Percentiles rank a stretch among this genome's conserved stretches.
These are phyloP conservation scores for Vairimorpha ceranae DNA, from an alignment of 371 early-diverging fungal genomes.

Conservation along the genomic window DNA sequence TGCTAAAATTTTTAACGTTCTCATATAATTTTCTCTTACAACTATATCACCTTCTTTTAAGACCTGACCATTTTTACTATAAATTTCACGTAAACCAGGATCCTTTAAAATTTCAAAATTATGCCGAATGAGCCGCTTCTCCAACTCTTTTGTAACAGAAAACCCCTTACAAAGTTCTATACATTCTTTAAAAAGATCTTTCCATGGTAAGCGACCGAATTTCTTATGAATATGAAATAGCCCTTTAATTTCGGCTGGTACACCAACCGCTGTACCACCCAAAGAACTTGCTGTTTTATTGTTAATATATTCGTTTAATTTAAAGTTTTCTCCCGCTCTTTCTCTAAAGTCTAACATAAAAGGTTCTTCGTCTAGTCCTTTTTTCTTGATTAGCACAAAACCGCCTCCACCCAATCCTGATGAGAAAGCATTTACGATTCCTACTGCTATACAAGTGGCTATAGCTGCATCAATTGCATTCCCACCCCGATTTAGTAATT, in stretches of 20 bases:
- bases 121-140: slow-evolving; percentile 60
- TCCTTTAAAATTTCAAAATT: slow-evolving; percentile 60
- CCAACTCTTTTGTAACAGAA: slow-evolving; percentile 65
- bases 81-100: slow-evolving; percentile 68
- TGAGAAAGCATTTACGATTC: slow-evolving; percentile 79
- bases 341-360: slow-evolving; percentile 73
- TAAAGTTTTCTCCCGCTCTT: slow-evolving; percentile 72
- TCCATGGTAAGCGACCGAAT: slow-evolving; percentile 73
- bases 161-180: slow-evolving; percentile 72
- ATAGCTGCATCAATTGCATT: slow-evolving; percentile 90
- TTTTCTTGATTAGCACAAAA: slow-evolving; percentile 77
- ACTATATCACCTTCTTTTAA: slow-evolving; percentile 69
- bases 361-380: slow-evolving; percentile 52
- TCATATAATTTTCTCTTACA: slow-evolving; percentile 68
- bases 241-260: slow-evolving; percentile 83
- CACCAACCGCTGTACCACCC: slow-evolving; percentile 75
- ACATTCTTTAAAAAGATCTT: slow-evolving; percentile 71
- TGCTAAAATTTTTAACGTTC: slow-evolving; percentile 72
- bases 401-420: slow-evolving; percentile 96
- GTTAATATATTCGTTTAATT: slow-evolving; percentile 68
- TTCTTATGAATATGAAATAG: slow-evolving; percentile 70
- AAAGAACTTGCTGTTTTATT: slow-evolving; percentile 67
- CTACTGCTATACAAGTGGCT: slow-evolving; percentile 80
- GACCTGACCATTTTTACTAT: slow-evolving; percentile 68
- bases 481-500: slow-evolving; percentile 78